Evolutionary conservation across 345 rosid genomes (phyloP).

Genomic region (Adansonia digitata): DNA sequence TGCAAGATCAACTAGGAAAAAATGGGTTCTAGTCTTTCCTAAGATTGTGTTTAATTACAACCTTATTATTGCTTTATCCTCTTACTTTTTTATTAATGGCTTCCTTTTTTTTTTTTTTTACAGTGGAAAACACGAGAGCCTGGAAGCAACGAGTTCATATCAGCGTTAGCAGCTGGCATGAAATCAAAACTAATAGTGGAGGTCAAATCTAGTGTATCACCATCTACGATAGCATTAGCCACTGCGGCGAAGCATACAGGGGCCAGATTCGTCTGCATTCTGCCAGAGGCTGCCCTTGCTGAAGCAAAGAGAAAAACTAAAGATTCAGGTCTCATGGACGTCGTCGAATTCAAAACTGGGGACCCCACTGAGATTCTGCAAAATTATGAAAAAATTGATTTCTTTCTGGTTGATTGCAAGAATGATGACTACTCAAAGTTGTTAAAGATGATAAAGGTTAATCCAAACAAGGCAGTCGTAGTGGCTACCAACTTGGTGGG

Average conservation of each 20-base stretch:
- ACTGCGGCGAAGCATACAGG: constrained; percentile 46
- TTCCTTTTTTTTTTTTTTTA: no score
- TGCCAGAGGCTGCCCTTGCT: constrained; percentile 28
- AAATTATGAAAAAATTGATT: constrained; percentile 31
- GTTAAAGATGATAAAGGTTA: constrained; percentile 31
- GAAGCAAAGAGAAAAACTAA: constrained; percentile 27
- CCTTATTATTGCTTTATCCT: not conserved
- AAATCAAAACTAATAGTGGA: constrained; percentile 45
- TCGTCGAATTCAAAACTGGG: constrained; percentile 40
- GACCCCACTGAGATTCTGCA: constrained; percentile 35
- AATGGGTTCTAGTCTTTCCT: not conserved
- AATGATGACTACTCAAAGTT: constrained; percentile 27
- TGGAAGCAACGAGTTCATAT: constrained; percentile 44
- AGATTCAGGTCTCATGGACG: constrained; percentile 35
- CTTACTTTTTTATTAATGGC: not conserved
- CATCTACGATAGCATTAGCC: constrained; percentile 45
- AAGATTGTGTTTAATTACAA: not conserved
- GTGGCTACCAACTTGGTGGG: constrained; percentile 41
- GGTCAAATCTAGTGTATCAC: constrained; percentile 29
- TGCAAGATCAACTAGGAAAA: not conserved
- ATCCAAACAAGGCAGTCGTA: constrained; percentile 30
- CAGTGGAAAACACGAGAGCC: constrained; percentile 24
- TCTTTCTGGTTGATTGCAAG: constrained; percentile 41
- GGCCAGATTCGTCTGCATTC: constrained; percentile 41
- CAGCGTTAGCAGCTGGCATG: constrained; percentile 50